phyloP scores from a whole-genome alignment of 2,329 filamentous ascomycete species.

The Dryadomyces quercivorus region DNA sequence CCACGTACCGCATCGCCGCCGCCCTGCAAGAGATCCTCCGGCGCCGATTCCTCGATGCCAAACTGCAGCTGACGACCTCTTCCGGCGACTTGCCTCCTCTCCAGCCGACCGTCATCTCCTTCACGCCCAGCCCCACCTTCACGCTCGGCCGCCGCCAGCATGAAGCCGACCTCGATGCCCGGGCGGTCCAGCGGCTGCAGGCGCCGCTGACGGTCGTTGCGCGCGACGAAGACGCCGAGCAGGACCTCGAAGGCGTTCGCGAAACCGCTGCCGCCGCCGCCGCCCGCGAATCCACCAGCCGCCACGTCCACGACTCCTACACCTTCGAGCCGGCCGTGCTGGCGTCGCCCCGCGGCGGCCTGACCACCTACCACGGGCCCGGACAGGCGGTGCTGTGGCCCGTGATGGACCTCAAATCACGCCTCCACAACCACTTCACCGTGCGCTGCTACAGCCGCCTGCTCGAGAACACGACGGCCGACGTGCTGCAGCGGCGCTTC shows the following conservation, averaged over 20 bases:
- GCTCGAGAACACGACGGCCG: slow-evolving; percentile 65
- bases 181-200: slow-evolving; percentile 32
- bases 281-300: not conserved
- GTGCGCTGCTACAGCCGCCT: slow-evolving; percentile 67
- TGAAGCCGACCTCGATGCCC: slow-evolving; percentile 27
- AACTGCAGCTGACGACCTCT: slow-evolving; percentile 17
- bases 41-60: slow-evolving; percentile 45
- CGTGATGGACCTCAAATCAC: slow-evolving; percentile 61
- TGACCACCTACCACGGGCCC: slow-evolving; percentile 91
- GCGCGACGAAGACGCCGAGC: not conserved
- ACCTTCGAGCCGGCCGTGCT: slow-evolving; percentile 45
- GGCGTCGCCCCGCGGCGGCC: slow-evolving; percentile 69
- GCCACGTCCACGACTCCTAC: slow-evolving; percentile 9
- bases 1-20: slow-evolving; percentile 24
- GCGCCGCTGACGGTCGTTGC: slow-evolving; percentile 24
- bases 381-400: slow-evolving; percentile 91
- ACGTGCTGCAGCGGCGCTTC: slow-evolving; percentile 43
- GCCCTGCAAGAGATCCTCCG: slow-evolving; percentile 26
- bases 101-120: slow-evolving; percentile 64
- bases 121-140: slow-evolving; percentile 72
- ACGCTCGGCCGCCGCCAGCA: slow-evolving; percentile 77
- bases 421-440: slow-evolving; percentile 42
- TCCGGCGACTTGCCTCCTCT: slow-evolving; percentile 28
- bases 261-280: slow-evolving; percentile 15
- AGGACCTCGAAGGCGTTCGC: not conserved